phyloP scores from a whole-genome alignment of 2,329 filamentous ascomycete genomes.

The Aureobasidium melanogenum region DNA sequence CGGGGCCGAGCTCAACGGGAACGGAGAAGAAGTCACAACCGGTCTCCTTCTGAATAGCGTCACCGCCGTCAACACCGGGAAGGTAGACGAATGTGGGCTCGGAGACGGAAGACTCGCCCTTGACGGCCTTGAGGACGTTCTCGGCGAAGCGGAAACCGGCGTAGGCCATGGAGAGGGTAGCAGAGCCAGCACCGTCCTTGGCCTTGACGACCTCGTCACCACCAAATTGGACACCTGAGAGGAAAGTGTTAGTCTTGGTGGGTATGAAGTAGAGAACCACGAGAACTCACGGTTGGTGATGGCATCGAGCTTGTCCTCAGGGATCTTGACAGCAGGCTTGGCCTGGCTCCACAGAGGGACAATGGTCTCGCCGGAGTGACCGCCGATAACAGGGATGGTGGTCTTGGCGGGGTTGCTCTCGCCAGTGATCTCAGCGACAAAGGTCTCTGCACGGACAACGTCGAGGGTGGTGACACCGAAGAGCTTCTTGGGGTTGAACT shows the following conservation, averaged over 20 bases:
- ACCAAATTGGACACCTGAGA: constrained; percentile 75
- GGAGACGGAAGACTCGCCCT: constrained; percentile 85
- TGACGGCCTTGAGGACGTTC: constrained; percentile 78
- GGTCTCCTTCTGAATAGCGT: constrained; percentile 73
- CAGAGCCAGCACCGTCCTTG: constrained; percentile 84
- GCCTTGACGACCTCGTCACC: constrained; percentile 95
- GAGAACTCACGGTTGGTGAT: constrained; percentile 66
- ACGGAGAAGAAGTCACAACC: constrained; percentile 92
- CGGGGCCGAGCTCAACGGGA: constrained; percentile 81
- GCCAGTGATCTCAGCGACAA: constrained; percentile 77
- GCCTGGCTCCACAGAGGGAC: constrained; percentile 94
- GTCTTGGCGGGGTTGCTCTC: constrained; percentile 74
- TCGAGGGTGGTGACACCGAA: constrained; percentile 99
- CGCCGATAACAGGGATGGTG: constrained; percentile 85
- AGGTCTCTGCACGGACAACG: constrained; percentile 95
- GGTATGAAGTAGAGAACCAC: too few species aligned
- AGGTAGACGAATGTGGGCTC: constrained; percentile 97
- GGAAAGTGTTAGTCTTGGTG: neutral
- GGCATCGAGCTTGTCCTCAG: constrained; percentile 80
- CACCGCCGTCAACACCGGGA: constrained; percentile 77
- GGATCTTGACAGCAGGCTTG: constrained; percentile 69
- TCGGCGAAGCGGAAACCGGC: constrained; percentile 94
- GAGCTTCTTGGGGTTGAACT: constrained; percentile 91
- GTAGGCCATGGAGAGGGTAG: constrained; percentile 90
- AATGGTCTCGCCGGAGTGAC: constrained; percentile 97